These are phyloP conservation scores for Venturia carpophila DNA, from an alignment of 2,329 filamentous ascomycete species.

Conservation along the genomic window DNA sequence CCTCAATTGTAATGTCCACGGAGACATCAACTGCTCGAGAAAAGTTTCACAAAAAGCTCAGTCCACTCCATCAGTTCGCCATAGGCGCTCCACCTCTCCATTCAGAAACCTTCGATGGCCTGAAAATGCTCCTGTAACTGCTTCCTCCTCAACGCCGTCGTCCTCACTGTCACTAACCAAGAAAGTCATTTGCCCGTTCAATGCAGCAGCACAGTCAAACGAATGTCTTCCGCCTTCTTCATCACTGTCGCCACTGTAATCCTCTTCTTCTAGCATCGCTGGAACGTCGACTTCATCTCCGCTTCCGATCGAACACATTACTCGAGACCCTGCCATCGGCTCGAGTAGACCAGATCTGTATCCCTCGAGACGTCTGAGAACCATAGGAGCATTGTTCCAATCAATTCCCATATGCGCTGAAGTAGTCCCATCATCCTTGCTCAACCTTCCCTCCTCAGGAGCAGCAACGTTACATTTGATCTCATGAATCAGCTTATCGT, in stretches of 20 bases:
- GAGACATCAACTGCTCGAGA: not conserved
- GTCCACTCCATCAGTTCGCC: not conserved
- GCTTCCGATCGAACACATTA: not conserved
- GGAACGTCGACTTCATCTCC: slow-evolving; percentile 2
- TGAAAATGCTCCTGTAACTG: not conserved
- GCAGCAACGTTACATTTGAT: not conserved
- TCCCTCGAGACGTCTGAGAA: not conserved
- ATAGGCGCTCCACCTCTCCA: not conserved
- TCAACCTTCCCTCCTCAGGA: too few species aligned
- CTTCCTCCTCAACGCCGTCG: not conserved
- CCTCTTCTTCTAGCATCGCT: not conserved
- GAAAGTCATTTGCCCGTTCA: slow-evolving; percentile 9
- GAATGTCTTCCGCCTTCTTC: not conserved
- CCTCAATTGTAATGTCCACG: too few species aligned
- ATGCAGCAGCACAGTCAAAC: not conserved
- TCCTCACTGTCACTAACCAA: not conserved
- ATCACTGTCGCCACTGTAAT: not conserved
- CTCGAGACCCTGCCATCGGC: not conserved
- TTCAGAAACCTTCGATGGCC: not conserved
- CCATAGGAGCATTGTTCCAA: not conserved
- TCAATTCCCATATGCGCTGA: not conserved
- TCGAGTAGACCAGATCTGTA: not conserved
- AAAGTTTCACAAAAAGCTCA: not conserved
- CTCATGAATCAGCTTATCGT: not conserved
- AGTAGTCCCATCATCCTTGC: not conserved